Percentiles rank a stretch among this genome's conserved stretches.
Conservation (phyloP, 73 alveolate species). For the Blepharisma stoltei region DNA sequence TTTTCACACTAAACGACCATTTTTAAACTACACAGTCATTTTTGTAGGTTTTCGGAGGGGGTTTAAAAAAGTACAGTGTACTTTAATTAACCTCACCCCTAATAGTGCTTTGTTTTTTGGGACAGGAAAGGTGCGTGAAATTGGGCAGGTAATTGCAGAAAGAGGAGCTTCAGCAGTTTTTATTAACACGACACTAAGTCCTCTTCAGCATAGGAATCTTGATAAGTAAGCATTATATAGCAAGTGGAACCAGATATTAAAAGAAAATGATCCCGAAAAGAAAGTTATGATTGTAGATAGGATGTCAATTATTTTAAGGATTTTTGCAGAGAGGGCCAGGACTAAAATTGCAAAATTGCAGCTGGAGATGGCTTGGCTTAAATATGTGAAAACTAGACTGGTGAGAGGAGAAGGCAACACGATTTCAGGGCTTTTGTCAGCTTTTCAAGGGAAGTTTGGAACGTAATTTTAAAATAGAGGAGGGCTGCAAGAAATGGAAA, state of each 20-base stretch:
- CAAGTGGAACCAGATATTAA: conserved; percentile 40
- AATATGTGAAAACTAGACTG: conserved; percentile 70
- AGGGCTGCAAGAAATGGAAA: conserved; percentile 49
- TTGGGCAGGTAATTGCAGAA: conserved; percentile 61
- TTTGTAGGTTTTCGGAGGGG: no score
- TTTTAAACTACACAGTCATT: no score
- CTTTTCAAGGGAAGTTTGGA: conserved; percentile 34
- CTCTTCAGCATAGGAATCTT: conserved; percentile 69
- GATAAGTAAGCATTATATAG: conserved; percentile 54
- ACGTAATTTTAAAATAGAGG: conserved; percentile 48
- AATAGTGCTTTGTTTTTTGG: conserved; percentile 59
- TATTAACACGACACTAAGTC: conserved; percentile 64
- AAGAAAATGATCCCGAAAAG: conserved; percentile 32
- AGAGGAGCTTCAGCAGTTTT: conserved; percentile 63
- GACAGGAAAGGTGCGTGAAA: conserved; percentile 69
- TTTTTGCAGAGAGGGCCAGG: conserved; percentile 82
- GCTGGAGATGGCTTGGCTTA: conserved; percentile 75
- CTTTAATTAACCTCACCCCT: no score
- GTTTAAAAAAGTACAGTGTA: no score
- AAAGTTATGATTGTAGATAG: conserved; percentile 75
- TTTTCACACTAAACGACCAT: no score
- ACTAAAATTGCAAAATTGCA: conserved; percentile 58
- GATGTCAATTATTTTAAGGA: conserved; percentile 72
- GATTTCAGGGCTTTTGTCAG: conserved; percentile 52
- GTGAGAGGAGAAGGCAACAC: conserved; percentile 75